Base-by-base conservation (phyloP, 371 early-diverging fungal species). In the Saksenaea vasiformis region DNA sequence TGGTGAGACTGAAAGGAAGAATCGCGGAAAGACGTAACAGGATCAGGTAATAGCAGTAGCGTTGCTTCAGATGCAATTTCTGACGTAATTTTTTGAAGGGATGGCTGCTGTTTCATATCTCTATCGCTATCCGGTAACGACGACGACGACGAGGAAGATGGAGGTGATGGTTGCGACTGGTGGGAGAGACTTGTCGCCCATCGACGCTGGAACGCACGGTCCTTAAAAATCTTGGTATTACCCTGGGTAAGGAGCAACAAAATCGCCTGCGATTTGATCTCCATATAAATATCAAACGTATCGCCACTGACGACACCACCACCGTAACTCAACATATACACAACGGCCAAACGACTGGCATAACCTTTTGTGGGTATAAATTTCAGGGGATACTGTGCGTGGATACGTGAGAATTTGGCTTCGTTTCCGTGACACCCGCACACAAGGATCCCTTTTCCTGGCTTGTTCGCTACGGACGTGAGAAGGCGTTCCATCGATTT, bases 221-320 rank as follows among this genome's bases (percentile, higher is more conserved):
- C 70, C 31, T 84, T 82, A 66, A 80, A 94, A 3, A 94, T 86
- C 65, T 93, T 93, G 56, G 92, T 92, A 31, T 85, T 87, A 10
- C 90, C 93, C 69, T 93, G 93, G 1, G 92, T 91, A 62, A 92
- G 78, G 14, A 94, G 68, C 15, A 88, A 56, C 10, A 94, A 68
- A 14, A 80, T 81, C 5, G 85, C 79, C 15, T 72, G 64, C n/a
- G 62, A 34, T n/a, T 76, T 74, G 0, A 86, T 75, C 1, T 66
- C 58, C 5, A 90, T 71, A 43, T 68, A 56, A 35, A 92, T 71
- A 53, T 76, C 61, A 37, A 91, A 78, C 24, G 39, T 66, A 65
- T 94, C 94, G 3, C 91, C 91, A 64, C 85, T 83, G 17, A 94
- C 86, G 14, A 92, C 70, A 9, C 94, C 94, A 22, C 94, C 94